Percentiles rank a stretch among this genome's conserved stretches.
Conservation (phyloP, 2,329 filamentous ascomycete genomes). For the Aspergillus sp. region DNA sequence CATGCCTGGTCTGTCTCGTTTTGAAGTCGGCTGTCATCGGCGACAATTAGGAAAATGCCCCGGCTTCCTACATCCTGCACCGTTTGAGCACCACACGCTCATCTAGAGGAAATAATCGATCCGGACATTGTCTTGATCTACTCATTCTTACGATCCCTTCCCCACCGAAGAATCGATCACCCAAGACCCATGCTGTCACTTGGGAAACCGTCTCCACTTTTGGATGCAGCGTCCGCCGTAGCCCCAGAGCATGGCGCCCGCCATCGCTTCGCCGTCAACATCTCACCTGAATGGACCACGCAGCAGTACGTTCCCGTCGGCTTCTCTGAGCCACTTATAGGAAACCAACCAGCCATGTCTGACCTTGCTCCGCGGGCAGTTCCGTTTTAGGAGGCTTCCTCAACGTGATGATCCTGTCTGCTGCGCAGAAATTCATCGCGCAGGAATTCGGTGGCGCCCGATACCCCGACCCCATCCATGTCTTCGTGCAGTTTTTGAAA, state of each 20-base stretch:
- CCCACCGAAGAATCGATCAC: not conserved
- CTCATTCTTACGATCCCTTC: not conserved
- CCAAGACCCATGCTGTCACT: not conserved
- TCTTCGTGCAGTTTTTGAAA: slow-evolving; percentile 21
- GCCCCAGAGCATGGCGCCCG: slow-evolving; percentile 9
- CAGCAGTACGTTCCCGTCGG: slow-evolving; percentile 17
- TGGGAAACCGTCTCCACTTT: slow-evolving; percentile 6
- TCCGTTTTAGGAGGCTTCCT: slow-evolving; percentile 23
- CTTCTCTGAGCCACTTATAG: not conserved
- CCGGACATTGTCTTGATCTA: not conserved
- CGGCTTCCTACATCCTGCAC: not conserved
- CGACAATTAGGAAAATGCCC: not conserved
- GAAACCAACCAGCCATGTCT: not conserved
- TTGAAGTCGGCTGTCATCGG: not conserved
- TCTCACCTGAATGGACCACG: slow-evolving; percentile 22
- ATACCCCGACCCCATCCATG: slow-evolving; percentile 21
- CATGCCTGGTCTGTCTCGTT: not conserved
- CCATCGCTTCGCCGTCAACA: slow-evolving; percentile 13
- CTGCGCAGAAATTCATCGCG: slow-evolving; percentile 14
- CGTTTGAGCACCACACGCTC: not conserved
- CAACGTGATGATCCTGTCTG: slow-evolving; percentile 19
- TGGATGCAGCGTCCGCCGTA: slow-evolving; percentile 17
- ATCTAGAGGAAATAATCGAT: not conserved
- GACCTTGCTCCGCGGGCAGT: slow-evolving; percentile 5
- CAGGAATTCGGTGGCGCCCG: slow-evolving; percentile 9